These are phyloP conservation scores for Licmophora abbreviata DNA, from an alignment of 108 stramenopile species.

Conservation along the genomic window DNA sequence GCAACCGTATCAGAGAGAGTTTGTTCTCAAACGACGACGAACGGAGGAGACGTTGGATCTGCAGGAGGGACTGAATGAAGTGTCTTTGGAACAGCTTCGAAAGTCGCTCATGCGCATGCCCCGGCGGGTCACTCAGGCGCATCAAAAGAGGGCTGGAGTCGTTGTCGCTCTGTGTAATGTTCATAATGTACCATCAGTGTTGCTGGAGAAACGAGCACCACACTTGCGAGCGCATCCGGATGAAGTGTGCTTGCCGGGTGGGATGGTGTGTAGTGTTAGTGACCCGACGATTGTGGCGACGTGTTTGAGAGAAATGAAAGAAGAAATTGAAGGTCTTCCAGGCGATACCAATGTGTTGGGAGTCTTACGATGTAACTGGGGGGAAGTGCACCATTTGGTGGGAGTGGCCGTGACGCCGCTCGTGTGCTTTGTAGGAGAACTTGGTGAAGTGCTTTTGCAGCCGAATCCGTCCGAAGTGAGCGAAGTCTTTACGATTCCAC, in stretches of 20 bases:
- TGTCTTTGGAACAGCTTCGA: slow-evolving; percentile 66
- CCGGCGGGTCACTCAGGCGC: slow-evolving; percentile 77
- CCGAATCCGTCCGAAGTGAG: slow-evolving; percentile 85
- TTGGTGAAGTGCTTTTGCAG: slow-evolving; percentile 41
- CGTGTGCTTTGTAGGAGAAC: slow-evolving; percentile 78
- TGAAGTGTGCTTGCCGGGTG: slow-evolving; percentile 85
- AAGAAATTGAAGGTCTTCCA: slow-evolving; percentile 81
- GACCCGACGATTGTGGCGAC: slow-evolving; percentile 88
- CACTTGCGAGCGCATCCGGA: slow-evolving; percentile 76
- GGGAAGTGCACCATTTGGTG: slow-evolving; percentile 76
- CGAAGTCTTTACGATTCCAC: slow-evolving; percentile 82
- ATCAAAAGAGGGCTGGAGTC: slow-evolving; percentile 76
- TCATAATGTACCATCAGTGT: slow-evolving; percentile 82
- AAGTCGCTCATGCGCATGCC: slow-evolving; percentile 91
- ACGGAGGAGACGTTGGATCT: slow-evolving; percentile 47
- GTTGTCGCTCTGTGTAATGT: slow-evolving; percentile 89
- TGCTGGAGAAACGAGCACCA: slow-evolving; percentile 80
- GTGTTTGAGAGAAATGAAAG: slow-evolving; percentile 91
- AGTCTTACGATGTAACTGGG: slow-evolving; percentile 88
- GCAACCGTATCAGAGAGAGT: slow-evolving; percentile 58
- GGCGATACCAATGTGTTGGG: slow-evolving; percentile 67
- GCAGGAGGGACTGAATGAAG: slow-evolving; percentile 46
- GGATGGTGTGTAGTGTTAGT: slow-evolving; percentile 73
- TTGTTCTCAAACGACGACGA: slow-evolving; percentile 53
- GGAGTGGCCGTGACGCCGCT: slow-evolving; percentile 93